Evolutionary conservation across 148 eudicot genomes (phyloP).

Genomic region (Rhododendron vialii): DNA sequence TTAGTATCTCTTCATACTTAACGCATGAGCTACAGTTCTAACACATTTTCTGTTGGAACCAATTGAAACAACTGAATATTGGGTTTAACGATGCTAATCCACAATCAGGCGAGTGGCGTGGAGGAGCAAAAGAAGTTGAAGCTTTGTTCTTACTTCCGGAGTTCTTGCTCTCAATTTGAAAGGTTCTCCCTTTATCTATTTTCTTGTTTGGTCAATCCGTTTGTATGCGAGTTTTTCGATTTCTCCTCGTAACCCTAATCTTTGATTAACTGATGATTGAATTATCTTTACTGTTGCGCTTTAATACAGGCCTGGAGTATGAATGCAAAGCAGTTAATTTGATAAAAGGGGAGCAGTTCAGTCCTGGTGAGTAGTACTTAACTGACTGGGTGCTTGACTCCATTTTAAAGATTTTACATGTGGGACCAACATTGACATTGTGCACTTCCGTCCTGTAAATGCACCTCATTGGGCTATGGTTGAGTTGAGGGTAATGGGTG

Average conservation of each 20-base stretch:
- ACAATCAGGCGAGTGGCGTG: conserved; percentile 24
- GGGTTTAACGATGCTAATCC: neutral
- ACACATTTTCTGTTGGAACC: neutral
- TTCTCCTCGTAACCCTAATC: neutral
- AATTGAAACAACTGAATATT: neutral
- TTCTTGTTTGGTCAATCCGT: neutral
- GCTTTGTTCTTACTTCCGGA: conserved; percentile 66
- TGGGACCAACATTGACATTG: neutral
- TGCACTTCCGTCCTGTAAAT: neutral
- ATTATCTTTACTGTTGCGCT: neutral
- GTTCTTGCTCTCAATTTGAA: conserved; percentile 82
- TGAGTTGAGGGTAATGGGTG: neutral
- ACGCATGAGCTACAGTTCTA: no score
- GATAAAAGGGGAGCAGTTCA: conserved; percentile 60
- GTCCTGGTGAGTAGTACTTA: conserved; percentile 50
- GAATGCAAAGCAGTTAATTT: conserved; percentile 80
- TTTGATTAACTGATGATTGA: neutral
- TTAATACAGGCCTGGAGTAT: conserved; percentile 56
- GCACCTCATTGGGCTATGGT: neutral
- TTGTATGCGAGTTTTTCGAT: neutral
- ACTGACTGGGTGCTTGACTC: neutral
- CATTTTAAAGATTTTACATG: no score
- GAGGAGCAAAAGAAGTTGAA: conserved; percentile 44
- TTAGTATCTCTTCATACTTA: no score
- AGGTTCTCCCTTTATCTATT: conserved; percentile 32